These are phyloP conservation scores for Zasmidium angulare DNA, from an alignment of 2,329 filamentous ascomycete genomes.

Conservation along the genomic window DNA sequence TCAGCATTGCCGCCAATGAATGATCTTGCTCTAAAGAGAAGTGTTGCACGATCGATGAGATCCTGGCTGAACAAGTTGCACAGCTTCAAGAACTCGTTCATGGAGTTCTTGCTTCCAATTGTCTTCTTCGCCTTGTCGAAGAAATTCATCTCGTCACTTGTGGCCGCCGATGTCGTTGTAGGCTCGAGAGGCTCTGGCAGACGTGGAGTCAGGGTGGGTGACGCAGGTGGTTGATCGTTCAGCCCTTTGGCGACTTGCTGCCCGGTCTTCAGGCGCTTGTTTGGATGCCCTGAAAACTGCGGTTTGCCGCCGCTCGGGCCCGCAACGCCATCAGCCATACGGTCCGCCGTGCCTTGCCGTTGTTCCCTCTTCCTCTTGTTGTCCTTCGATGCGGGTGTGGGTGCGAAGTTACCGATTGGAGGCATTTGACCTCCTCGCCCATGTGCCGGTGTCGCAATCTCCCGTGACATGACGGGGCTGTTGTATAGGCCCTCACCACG, in stretches of 20 bases:
- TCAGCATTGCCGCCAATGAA: slow-evolving; percentile 90
- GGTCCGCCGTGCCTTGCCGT: slow-evolving; percentile 51
- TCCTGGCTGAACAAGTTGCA: slow-evolving; percentile 95
- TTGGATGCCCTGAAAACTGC: slow-evolving; percentile 31
- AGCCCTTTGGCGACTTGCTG: slow-evolving; percentile 27
- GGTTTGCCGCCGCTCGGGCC: slow-evolving; percentile 27
- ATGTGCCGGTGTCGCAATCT: slow-evolving; percentile 34
- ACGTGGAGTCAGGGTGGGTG: slow-evolving; percentile 83
- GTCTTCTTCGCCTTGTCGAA: slow-evolving; percentile 97
- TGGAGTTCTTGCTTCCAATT: slow-evolving; percentile 85
- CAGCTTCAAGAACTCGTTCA: slow-evolving; percentile 95
- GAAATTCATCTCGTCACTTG: slow-evolving; percentile 82
- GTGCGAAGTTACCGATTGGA: slow-evolving; percentile 91
- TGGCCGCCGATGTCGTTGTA: slow-evolving; percentile 69
- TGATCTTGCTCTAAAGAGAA: slow-evolving; percentile 77
- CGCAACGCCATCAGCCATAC: slow-evolving; percentile 31
- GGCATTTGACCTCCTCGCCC: slow-evolving; percentile 59
- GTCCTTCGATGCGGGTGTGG: slow-evolving; percentile 73
- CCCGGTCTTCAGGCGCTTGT: slow-evolving; percentile 64
- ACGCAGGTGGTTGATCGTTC: slow-evolving; percentile 55
- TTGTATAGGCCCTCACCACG: slow-evolving; percentile 49
- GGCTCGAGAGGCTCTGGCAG: slow-evolving; percentile 85
- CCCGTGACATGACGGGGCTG: slow-evolving; percentile 37
- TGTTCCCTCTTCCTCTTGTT: slow-evolving; percentile 74
- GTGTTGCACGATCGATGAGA: slow-evolving; percentile 79